Conservation (phyloP, 352 stramenopile species). For the Phytophthora vignae region DNA sequence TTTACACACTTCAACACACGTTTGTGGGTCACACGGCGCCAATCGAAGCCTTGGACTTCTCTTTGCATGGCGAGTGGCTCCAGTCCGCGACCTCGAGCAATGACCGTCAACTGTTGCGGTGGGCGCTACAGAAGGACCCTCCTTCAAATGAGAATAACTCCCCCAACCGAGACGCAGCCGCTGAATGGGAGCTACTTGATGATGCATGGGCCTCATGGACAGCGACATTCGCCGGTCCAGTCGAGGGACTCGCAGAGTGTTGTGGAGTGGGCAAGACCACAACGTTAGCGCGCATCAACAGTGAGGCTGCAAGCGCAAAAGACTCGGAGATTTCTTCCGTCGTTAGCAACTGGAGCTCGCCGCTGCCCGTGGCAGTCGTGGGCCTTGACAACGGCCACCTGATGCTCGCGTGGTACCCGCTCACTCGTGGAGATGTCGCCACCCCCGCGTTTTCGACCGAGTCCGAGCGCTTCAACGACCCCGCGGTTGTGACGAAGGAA, state of each 20-base stretch:
- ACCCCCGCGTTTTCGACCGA: background rate
- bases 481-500: conserved; percentile 59
- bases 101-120: conserved; percentile 74
- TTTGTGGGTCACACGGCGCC: conserved; percentile 74
- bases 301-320: conserved; percentile 15
- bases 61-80: conserved; percentile 60
- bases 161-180: background rate
- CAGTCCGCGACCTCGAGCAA: conserved; percentile 67
- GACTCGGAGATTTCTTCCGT: conserved; percentile 9
- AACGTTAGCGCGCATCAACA: conserved; percentile 51
- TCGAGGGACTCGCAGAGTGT: conserved; percentile 53
- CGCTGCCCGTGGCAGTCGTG: conserved; percentile 54
- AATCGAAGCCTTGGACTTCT: conserved; percentile 79
- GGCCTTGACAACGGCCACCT: conserved; percentile 63
- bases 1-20: conserved; percentile 55
- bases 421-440: conserved; percentile 44
- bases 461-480: conserved; percentile 9
- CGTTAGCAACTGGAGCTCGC: conserved; percentile 47
- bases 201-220: conserved; percentile 65
- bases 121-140: conserved; percentile 45
- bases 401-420: conserved; percentile 77
- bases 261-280: conserved; percentile 39
- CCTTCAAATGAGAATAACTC: conserved; percentile 6
- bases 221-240: conserved; percentile 60
- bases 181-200: conserved; percentile 38